These are phyloP conservation scores for Globisporangium radiosum DNA, from an alignment of 352 stramenopile species.

Conservation along the genomic window DNA sequence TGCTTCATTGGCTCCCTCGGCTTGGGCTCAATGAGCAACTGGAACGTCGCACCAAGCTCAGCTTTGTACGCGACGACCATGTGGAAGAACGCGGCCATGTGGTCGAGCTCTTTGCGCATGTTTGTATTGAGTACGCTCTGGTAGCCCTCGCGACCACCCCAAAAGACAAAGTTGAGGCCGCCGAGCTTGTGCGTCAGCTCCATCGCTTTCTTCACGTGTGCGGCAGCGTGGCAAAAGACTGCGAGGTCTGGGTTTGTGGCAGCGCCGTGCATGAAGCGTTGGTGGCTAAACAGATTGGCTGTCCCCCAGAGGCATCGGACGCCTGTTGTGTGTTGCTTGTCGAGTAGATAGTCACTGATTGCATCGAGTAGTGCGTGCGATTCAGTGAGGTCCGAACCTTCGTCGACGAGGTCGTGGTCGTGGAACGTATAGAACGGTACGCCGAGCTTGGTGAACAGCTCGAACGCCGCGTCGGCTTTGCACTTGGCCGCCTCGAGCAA, in stretches of 20 bases:
- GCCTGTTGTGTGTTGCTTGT: conserved; percentile 64
- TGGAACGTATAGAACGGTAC: conserved; percentile 85
- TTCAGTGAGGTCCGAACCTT: conserved; percentile 48
- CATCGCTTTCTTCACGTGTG: conserved; percentile 84
- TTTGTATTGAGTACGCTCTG: conserved; percentile 79
- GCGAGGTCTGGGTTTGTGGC: conserved; percentile 82
- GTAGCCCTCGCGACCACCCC: conserved; percentile 78
- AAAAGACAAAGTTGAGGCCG: conserved; percentile 85
- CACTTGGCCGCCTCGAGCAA: conserved; percentile 64
- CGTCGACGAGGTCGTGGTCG: conserved; percentile 70
- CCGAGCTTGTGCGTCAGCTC: conserved; percentile 80
- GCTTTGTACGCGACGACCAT: conserved; percentile 80
- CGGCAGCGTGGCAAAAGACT: conserved; percentile 67
- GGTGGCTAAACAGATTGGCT: conserved; percentile 74
- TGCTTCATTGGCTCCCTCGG: conserved; percentile 83
- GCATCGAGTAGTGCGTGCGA: conserved; percentile 27
- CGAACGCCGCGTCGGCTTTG: conserved; percentile 77
- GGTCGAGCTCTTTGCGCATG: conserved; percentile 68
- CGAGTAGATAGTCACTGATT: conserved; percentile 36
- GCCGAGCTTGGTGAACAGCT: conserved; percentile 83
- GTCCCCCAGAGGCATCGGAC: conserved; percentile 81
- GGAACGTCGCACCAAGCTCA: conserved; percentile 56
- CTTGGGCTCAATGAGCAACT: conserved; percentile 85
- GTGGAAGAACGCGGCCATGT: conserved; percentile 78
- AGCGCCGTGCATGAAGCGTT: conserved; percentile 80